Base-by-base conservation (phyloP, 768 basidiomycete species). In the Mycena filopes region DNA sequence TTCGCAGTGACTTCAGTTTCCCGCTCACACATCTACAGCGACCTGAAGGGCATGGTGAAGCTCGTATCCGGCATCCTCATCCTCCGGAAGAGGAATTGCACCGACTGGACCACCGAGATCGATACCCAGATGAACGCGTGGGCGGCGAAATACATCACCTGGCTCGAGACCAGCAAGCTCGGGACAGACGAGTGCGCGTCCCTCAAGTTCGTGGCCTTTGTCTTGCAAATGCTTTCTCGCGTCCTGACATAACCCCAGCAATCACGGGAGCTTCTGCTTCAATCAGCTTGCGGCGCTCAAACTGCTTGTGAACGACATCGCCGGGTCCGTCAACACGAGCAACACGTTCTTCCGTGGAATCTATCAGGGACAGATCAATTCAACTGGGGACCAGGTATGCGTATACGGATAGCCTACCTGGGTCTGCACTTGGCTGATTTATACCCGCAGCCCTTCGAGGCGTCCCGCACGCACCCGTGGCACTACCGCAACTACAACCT, bases 401-500 rank as follows among this genome's bases (percentile, higher is more conserved):
- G 25, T 50, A n/a, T n/a, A n/a, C 13, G 26, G 36, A 10, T 36
- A 46, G 18, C 23, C 45, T 15, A 42, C 51, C 36, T 21, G 29
- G 49, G 42, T 54, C 13, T n/a, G 13, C 25, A 16, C n/a, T 20
- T 12, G 7, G 23, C 55, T 65, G 40, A 58, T 63, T 11, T 67
- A 36, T 36, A 36, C 36, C 36, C 10, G 5, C 18, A 88, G 86
- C 89, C 89, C 15, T 75, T 88, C 11, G 89, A 91, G 77, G 81
- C 86, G n/a, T 78, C 76, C 6, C 85, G 89, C 43, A 89, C 88
- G 1, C 79, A 85, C 13, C 88, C 89, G 18, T 90, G 85, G 73
- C 89, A 91, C 71, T 90, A 91, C 72, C 82, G 87, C 12, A 82
- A 84, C 0, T 91, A 89, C 76, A 92, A 92, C 66, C 79, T 90